Percentiles rank a stretch among this genome's conserved stretches.
phyloP scores from a whole-genome alignment of 352 stramenopile species.

The Plasmopara viticola region DNA sequence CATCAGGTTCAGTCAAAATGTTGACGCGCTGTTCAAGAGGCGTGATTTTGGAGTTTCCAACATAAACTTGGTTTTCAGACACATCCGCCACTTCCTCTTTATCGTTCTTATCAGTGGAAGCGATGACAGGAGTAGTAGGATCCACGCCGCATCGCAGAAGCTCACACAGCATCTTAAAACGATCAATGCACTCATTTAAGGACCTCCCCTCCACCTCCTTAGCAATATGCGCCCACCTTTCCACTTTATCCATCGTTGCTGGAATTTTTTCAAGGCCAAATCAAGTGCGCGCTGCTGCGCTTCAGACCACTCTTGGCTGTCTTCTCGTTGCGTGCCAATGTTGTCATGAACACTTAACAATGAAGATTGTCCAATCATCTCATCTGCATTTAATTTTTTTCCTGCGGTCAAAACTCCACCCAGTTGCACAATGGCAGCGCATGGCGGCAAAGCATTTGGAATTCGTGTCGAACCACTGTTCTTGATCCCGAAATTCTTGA shows the following conservation, averaged over 20 bases:
- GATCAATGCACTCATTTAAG: slow-evolving; percentile 79
- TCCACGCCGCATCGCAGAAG: slow-evolving; percentile 37
- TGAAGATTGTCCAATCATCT: background rate
- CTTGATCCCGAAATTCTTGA: slow-evolving; percentile 11
- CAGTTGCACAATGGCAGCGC: slow-evolving; percentile 18
- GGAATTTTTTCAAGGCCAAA: slow-evolving; percentile 59
- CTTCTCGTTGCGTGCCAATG: slow-evolving; percentile 1
- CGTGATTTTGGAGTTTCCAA: slow-evolving; percentile 44
- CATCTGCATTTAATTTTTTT: background rate
- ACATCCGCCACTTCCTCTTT: slow-evolving; percentile 12
- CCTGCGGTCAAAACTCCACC: background rate
- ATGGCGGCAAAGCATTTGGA: background rate
- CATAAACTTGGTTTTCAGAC: slow-evolving; percentile 13
- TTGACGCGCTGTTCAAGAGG: slow-evolving; percentile 32
- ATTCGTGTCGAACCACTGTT: slow-evolving; percentile 3
- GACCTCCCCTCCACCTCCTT: slow-evolving; percentile 56
- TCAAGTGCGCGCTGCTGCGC: slow-evolving; percentile 63
- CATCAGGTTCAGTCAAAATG: slow-evolving; percentile 49
- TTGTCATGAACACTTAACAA: background rate
- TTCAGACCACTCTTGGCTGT: slow-evolving; percentile 45
- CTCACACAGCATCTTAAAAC: slow-evolving; percentile 59
- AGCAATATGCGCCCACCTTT: slow-evolving; percentile 61
- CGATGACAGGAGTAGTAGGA: slow-evolving; percentile 1
- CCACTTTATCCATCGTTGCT: slow-evolving; percentile 63
- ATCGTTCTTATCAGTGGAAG: slow-evolving; percentile 10